phyloP scores from a whole-genome alignment of 257 asterid genomes.

The Paraleonurus japonicus region DNA sequence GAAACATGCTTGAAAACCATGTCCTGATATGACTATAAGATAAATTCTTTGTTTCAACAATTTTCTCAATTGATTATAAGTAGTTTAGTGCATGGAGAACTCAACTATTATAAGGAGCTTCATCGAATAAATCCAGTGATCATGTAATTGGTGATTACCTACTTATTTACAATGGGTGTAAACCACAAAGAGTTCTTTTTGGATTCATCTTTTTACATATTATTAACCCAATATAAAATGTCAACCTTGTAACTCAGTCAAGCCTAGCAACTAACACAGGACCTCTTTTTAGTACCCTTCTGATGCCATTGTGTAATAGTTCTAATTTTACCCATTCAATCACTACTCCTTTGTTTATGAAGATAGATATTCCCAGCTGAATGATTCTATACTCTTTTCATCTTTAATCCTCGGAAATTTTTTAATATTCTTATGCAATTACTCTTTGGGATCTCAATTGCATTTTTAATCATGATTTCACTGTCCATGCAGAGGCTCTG shows the following conservation, averaged over 20 bases:
- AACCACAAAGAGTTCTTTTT: not conserved
- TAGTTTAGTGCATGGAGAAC: not conserved
- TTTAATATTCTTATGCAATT: not conserved
- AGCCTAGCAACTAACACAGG: not conserved
- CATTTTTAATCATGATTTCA: not conserved
- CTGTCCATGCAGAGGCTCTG: slow-evolving; percentile 78
- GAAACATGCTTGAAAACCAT: not conserved
- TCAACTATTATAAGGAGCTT: not conserved
- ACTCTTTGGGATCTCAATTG: not conserved
- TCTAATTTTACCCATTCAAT: not conserved
- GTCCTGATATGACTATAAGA: not conserved
- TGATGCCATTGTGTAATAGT: not conserved
- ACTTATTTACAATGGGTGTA: not conserved
- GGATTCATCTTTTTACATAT: not conserved
- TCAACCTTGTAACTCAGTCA: not conserved
- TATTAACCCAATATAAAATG: not conserved
- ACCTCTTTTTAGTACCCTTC: not conserved
- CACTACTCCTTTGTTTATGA: not conserved
- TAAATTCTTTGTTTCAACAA: not conserved
- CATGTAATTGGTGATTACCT: not conserved
- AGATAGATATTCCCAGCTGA: not conserved
- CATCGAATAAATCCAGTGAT: not conserved
- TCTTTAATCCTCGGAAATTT: not conserved
- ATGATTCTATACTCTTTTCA: not conserved
- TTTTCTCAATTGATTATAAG: not conserved